Evolutionary conservation across 1,139 yeast species (phyloP).

Genomic region (Nakaseomyces sp.): DNA sequence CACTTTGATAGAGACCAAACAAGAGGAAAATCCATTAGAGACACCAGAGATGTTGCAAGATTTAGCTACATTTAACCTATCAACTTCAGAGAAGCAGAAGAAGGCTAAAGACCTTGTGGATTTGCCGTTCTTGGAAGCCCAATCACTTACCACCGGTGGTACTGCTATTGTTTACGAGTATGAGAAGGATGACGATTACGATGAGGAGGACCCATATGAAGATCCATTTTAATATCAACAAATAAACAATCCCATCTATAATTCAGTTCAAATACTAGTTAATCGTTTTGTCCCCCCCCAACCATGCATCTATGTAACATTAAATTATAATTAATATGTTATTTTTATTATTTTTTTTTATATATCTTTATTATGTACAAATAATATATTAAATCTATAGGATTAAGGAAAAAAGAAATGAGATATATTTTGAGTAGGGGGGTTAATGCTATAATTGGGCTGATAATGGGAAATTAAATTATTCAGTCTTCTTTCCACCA

Average conservation of each 20-base stretch:
- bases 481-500: background rate
- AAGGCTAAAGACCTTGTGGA: constrained; percentile 77
- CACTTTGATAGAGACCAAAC: constrained; percentile 27
- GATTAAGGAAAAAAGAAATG: background rate
- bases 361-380: background rate
- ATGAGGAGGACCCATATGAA: constrained; percentile 95
- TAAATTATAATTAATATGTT: too few relatives aligned
- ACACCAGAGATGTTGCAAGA: constrained; percentile 48
- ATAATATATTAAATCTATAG: background rate
- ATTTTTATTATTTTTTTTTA: background rate
- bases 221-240: constrained; percentile 79
- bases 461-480: too few relatives aligned
- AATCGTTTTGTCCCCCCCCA: too few relatives aligned
- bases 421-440: too few relatives aligned
- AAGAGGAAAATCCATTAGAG: constrained; percentile 32
- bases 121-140: constrained; percentile 84
- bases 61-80: constrained; percentile 78
- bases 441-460: too few relatives aligned
- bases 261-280: too few relatives aligned
- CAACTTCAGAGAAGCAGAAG: constrained; percentile 66
- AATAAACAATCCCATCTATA: too few relatives aligned
- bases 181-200: constrained; percentile 79
- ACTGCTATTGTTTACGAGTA: constrained; percentile 84
- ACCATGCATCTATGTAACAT: too few relatives aligned
- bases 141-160: constrained; percentile 67